Conservation (phyloP, 805 yeast species). For the Kodamaea leandrae region DNA sequence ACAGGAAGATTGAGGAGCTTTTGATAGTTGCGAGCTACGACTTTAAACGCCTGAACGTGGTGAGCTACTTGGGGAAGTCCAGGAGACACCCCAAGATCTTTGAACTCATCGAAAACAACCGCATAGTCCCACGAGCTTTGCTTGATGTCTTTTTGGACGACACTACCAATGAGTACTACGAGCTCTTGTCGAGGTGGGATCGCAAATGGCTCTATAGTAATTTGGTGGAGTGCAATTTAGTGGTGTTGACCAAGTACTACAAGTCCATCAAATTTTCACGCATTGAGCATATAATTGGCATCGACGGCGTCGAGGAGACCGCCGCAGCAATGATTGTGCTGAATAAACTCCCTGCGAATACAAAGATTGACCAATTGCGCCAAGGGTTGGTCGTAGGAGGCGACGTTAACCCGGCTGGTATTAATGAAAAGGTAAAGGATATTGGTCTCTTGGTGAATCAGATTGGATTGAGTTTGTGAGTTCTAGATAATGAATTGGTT, state of each 20-base stretch:
- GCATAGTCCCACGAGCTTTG: slow-evolving; percentile 15
- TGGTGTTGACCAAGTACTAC: slow-evolving; percentile 30
- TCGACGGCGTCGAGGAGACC: slow-evolving; percentile 24
- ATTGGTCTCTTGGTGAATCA: slow-evolving; percentile 27
- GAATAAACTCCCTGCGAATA: slow-evolving; percentile 28
- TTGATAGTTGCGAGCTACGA: slow-evolving; percentile 34
- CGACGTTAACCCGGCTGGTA: slow-evolving; percentile 9
- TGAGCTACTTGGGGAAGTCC: slow-evolving; percentile 16
- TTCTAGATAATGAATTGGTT: too few species aligned
- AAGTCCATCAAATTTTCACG: slow-evolving; percentile 21
- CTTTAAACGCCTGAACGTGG: slow-evolving; percentile 28
- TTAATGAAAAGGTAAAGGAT: slow-evolving; percentile 27
- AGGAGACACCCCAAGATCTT: slow-evolving; percentile 8
- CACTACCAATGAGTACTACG: slow-evolving; percentile 7
- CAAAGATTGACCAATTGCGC: slow-evolving; percentile 34
- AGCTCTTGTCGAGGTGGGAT: slow-evolving; percentile 4
- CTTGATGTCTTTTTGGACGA: slow-evolving; percentile 16
- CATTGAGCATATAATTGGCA: slow-evolving; percentile 20
- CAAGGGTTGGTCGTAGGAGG: slow-evolving; percentile 24
- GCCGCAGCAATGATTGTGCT: slow-evolving; percentile 34
- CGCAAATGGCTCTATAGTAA: slow-evolving; percentile 13
- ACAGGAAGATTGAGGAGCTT: slow-evolving; percentile 29
- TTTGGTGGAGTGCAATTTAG: slow-evolving; percentile 32
- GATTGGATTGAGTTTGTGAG: too few species aligned
- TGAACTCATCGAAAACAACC: slow-evolving; percentile 11